Conservation (phyloP, 139 green algal genomes). For the Coelastrella sp. region DNA sequence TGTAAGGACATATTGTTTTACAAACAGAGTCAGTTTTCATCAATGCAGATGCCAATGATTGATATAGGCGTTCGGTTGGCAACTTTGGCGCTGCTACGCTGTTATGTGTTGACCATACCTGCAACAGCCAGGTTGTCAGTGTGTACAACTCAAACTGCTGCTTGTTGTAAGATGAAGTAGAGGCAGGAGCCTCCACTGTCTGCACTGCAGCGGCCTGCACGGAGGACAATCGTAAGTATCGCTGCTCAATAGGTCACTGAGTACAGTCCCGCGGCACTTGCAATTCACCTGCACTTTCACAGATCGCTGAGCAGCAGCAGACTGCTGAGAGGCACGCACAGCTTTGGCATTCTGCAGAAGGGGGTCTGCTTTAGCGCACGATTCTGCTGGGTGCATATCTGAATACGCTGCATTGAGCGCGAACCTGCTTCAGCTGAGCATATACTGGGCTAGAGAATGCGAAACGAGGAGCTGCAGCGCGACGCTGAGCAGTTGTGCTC, state of each 20-base stretch:
- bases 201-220: constrained; percentile 41
- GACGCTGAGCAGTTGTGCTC: constrained; percentile 20
- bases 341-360: constrained; percentile 27
- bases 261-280: background rate
- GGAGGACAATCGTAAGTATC: background rate
- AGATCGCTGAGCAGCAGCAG: background rate
- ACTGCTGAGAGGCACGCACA: constrained; percentile 7
- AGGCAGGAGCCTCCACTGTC: background rate
- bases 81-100: background rate
- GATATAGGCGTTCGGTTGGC: too few species aligned
- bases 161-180: constrained; percentile 29
- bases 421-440: constrained; percentile 39
- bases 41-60: too few species aligned
- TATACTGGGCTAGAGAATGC: constrained; percentile 33
- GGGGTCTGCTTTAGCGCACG: background rate
- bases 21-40: too few species aligned
- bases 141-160: constrained; percentile 79
- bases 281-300: constrained; percentile 19
- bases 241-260: too few species aligned
- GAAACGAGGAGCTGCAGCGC: constrained; percentile 33
- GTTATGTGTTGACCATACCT: constrained; percentile 54
- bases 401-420: background rate
- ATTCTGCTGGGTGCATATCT: background rate
- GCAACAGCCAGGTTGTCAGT: constrained; percentile 90
- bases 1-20: too few species aligned